Evolutionary conservation across 305 asterid species (phyloP).

Genomic region (Nicotiana rustica): DNA sequence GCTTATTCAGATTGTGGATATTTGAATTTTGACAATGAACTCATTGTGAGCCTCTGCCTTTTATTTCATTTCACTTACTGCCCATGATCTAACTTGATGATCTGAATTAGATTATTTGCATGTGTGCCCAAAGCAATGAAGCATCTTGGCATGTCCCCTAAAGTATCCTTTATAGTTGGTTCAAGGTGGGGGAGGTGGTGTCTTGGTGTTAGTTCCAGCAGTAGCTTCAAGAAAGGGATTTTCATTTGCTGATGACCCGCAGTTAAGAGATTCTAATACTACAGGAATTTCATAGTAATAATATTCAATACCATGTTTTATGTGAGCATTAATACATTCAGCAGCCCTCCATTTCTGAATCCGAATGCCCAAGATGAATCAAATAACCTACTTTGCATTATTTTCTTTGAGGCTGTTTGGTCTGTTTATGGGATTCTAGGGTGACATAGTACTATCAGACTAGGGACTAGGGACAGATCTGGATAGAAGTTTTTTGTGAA

Average conservation of each 20-base stretch:
- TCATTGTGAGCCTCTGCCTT: neutral
- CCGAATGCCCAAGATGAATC: neutral
- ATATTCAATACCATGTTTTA: neutral
- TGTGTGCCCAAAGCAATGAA: slow-evolving; percentile 1
- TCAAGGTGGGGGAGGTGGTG: neutral
- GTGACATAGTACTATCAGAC: neutral
- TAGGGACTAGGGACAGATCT: neutral
- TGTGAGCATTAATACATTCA: neutral
- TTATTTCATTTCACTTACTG: neutral
- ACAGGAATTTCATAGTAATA: slow-evolving; percentile 7
- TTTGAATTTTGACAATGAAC: neutral
- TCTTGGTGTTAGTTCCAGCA: slow-evolving; percentile 25
- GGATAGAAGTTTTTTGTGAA: neutral
- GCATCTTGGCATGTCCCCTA: neutral
- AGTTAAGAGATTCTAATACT: neutral
- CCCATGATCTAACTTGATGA: slow-evolving; percentile 5
- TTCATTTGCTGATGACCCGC: neutral
- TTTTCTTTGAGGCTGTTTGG: slow-evolving; percentile 19
- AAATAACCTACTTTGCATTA: neutral
- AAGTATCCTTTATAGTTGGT: slow-evolving; percentile 1
- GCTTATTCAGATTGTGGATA: neutral
- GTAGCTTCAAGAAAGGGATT: slow-evolving; percentile 17
- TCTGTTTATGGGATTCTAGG: neutral
- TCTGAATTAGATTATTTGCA: neutral
- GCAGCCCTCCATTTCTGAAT: neutral